A percentile compares a stretch with the other conserved stretches of the same genome.
Conservation (phyloP, 2,329 filamentous ascomycete species). For the Thielaviopsis euricoi region DNA sequence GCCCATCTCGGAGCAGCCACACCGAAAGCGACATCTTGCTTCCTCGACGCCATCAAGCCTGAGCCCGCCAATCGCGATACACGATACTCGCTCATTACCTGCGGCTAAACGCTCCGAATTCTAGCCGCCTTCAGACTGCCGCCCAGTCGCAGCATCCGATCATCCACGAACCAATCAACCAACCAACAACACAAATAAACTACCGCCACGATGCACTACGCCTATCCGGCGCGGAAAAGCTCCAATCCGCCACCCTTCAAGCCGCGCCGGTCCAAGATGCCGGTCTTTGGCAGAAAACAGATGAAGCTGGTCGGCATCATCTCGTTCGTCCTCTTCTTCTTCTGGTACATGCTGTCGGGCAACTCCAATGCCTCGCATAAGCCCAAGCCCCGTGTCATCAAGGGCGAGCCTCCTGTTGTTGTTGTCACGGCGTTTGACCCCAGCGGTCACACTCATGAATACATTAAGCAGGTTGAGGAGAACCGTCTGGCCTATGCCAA, state of each 20-base stretch:
- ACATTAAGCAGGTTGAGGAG: constrained; percentile 56
- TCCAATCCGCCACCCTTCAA: constrained; percentile 60
- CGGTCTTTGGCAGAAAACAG: constrained; percentile 43
- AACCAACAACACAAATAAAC: background rate
- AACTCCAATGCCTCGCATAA: constrained; percentile 6
- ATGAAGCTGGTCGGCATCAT: constrained; percentile 41
- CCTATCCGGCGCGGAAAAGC: constrained; percentile 70
- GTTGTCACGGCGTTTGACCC: constrained; percentile 69
- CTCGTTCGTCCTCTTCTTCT: constrained; percentile 34
- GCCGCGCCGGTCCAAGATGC: constrained; percentile 37
- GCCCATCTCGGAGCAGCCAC: background rate
- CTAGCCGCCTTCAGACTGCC: background rate
- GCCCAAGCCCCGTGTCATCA: constrained; percentile 10
- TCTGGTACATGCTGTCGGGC: constrained; percentile 43
- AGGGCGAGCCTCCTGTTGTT: constrained; percentile 47
- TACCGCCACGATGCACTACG: constrained; percentile 59
- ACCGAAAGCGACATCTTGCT: background rate
- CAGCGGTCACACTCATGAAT: constrained; percentile 31
- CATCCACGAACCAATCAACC: background rate
- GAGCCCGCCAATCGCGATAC: background rate
- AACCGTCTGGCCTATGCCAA: constrained; percentile 76
- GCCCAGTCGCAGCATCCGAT: background rate
- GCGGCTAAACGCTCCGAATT: background rate
- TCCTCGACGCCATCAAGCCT: background rate
- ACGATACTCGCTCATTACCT: background rate